Conservation (phyloP, 1,284 basidiomycete genomes). For the Somion occarium region DNA sequence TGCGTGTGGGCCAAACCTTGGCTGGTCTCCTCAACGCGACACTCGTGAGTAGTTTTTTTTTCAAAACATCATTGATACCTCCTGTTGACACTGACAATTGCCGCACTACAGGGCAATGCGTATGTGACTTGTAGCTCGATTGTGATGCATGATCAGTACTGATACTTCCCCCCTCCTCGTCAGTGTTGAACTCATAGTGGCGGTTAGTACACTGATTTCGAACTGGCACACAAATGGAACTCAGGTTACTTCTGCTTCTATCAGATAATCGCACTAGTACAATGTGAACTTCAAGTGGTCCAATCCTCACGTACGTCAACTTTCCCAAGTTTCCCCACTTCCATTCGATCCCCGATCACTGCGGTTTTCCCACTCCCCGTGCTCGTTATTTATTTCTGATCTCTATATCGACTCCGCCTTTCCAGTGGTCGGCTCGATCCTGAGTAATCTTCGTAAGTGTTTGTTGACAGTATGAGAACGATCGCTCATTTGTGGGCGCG, state of each 20-base stretch:
- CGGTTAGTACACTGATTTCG: conserved; percentile 41
- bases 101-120: conserved; percentile 66
- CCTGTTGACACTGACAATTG: no score
- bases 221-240: conserved; percentile 10
- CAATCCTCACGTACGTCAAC: conserved; percentile 69
- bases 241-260: conserved; percentile 11
- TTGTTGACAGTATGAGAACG: not conserved
- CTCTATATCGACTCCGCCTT: conserved; percentile 16
- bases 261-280: conserved; percentile 75
- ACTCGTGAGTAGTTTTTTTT: conserved; percentile 44
- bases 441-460: conserved; percentile 69
- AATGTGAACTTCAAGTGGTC: conserved; percentile 80
- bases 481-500: not conserved
- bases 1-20: conserved; percentile 81
- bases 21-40: conserved; percentile 87
- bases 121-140: conserved; percentile 34
- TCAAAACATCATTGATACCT: conserved; percentile 6
- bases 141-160: not conserved
- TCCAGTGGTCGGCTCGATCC: conserved; percentile 73
- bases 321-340: conserved; percentile 21
- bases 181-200: conserved; percentile 78
- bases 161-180: not conserved
- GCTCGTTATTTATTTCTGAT: not conserved
- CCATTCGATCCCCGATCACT: conserved; percentile 27
- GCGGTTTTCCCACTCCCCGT: conserved; percentile 5